phyloP scores from a whole-genome alignment of 306 rosid genomes.

The Rosa multiflora region DNA sequence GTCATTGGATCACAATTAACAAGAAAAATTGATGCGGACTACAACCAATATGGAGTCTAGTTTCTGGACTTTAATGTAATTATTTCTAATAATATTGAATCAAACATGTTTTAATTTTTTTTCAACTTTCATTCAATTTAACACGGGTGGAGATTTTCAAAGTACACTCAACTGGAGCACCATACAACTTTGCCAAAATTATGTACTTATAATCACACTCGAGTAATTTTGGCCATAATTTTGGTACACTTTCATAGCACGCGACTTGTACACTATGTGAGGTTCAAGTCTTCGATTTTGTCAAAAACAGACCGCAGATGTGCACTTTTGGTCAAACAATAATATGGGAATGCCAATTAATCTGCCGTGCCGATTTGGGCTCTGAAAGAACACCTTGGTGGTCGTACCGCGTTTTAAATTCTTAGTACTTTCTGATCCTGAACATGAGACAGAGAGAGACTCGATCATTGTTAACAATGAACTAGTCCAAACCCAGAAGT shows the following conservation, averaged over 20 bases:
- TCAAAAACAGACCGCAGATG: background rate
- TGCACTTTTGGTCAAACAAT: slow-evolving; percentile 17
- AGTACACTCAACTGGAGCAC: no score
- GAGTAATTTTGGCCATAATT: background rate
- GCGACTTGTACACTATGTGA: background rate
- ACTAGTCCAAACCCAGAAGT: slow-evolving; percentile 3
- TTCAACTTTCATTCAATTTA: no score
- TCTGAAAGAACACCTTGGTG: slow-evolving; percentile 5
- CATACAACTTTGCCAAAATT: no score
- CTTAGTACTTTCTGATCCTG: slow-evolving; percentile 16
- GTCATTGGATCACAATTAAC: no score
- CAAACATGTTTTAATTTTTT: no score
- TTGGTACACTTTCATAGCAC: background rate
- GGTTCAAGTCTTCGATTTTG: background rate
- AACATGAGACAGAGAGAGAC: background rate
- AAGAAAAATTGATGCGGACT: no score
- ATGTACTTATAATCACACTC: no score
- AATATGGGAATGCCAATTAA: background rate
- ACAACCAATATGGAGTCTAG: no score
- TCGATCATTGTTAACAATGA: background rate
- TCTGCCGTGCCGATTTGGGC: slow-evolving; percentile 6
- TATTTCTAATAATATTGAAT: no score
- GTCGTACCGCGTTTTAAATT: background rate
- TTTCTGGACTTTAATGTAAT: no score
- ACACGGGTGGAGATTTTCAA: no score